Percentiles rank a stretch among this genome's conserved stretches.
Evolutionary conservation across 768 basidiomycete species (phyloP).

Genomic region (Tricholoma sp.): DNA sequence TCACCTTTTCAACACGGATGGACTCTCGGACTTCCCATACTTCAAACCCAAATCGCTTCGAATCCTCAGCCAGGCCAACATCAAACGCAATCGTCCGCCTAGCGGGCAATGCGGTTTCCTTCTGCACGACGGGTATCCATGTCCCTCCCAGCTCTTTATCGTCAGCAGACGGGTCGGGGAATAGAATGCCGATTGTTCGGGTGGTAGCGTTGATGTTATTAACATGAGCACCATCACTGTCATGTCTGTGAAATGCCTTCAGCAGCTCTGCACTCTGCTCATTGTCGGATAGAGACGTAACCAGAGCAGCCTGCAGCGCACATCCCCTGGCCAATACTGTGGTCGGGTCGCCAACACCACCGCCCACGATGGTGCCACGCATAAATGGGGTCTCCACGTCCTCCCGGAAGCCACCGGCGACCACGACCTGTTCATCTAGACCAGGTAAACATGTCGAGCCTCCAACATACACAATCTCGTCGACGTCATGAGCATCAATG

Average conservation of each 20-base stretch:
- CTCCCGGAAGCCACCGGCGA: conserved; percentile 51
- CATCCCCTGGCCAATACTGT: conserved; percentile 75
- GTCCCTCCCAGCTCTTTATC: conserved; percentile 50
- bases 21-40: conserved; percentile 75
- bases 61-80: conserved; percentile 39
- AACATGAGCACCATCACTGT: conserved; percentile 9
- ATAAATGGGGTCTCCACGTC: conserved; percentile 62
- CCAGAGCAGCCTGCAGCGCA: conserved; percentile 65
- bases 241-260: conserved; percentile 38
- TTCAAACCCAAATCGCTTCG: conserved; percentile 57
- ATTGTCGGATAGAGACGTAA: conserved; percentile 42
- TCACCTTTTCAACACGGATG: conserved; percentile 56
- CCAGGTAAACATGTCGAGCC: conserved; percentile 74
- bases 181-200: conserved; percentile 59
- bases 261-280: conserved; percentile 47
- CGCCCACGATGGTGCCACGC: conserved; percentile 62
- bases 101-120: conserved; percentile 69
- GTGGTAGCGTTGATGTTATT: conserved; percentile 51
- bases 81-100: conserved; percentile 57
- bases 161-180: conserved; percentile 44
- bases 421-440: conserved; percentile 53
- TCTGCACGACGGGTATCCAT: conserved; percentile 62
- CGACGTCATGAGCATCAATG: conserved; percentile 62
- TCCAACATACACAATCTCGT: conserved; percentile 79
- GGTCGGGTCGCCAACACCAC: conserved; percentile 72